A percentile compares a stretch with the other conserved stretches of the same genome.
Conservation (phyloP, 192 early-diverging fungal species). For the Phycomyces blakesleeanus region DNA sequence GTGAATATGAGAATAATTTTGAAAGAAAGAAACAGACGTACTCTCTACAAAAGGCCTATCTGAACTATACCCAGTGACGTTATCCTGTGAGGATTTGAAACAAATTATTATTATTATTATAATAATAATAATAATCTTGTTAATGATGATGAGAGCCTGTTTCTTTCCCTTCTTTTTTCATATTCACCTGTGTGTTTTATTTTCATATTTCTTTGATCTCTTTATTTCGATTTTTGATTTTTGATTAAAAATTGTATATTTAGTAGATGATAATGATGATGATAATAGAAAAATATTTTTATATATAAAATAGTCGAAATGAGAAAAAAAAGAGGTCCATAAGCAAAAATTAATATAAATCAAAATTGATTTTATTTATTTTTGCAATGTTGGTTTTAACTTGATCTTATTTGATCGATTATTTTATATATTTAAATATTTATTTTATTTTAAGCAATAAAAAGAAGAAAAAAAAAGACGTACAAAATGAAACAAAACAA, state of each 20-base stretch:
- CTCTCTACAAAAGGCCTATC: conserved; percentile 2
- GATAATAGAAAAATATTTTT: no score
- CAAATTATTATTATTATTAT: background rate
- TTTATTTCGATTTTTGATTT: no score
- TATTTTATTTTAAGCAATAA: no score
- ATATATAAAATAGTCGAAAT: background rate
- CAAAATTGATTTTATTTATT: background rate
- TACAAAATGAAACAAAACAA: no score
- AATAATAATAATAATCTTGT: no score
- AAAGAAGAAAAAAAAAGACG: no score
- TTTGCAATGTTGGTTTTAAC: background rate
- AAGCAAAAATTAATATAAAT: background rate
- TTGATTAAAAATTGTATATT: no score
- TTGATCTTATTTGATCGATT: conserved; percentile 5
- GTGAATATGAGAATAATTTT: no score
- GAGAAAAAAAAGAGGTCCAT: conserved; percentile 1
- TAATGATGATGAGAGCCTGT: background rate
- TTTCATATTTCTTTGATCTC: background rate
- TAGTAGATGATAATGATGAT: no score
- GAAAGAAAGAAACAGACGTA: background rate
- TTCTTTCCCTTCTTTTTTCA: no score
- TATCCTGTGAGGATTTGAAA: conserved; percentile 1
- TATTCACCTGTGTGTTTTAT: background rate
- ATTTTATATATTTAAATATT: no score
- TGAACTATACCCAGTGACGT: background rate